Conservation (phyloP, 352 stramenopile genomes). For the Elongisporangium senticosum region DNA sequence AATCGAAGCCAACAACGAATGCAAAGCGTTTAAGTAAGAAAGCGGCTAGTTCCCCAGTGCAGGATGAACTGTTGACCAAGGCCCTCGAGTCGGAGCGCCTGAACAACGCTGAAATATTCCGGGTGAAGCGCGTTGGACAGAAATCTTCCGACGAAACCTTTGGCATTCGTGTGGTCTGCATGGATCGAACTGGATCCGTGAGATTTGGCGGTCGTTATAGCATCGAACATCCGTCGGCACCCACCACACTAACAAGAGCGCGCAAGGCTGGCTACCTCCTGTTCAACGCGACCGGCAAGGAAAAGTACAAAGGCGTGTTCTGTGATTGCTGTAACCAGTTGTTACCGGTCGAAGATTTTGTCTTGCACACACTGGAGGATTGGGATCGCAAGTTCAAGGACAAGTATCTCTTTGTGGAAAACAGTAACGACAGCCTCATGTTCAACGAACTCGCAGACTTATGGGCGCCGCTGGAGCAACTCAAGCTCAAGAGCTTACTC, state of each 20-base stretch:
- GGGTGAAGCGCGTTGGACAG: neutral
- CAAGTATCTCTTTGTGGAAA: neutral
- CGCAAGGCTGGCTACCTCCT: neutral
- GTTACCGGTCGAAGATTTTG: neutral
- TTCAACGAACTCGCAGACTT: neutral
- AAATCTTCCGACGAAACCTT: neutral
- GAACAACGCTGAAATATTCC: neutral
- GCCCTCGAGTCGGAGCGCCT: neutral
- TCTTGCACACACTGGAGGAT: neutral
- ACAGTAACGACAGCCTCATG: neutral
- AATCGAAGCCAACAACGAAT: neutral
- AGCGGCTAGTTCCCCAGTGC: neutral
- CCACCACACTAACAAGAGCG: neutral
- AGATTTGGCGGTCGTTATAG: neutral
- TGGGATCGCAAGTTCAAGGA: neutral
- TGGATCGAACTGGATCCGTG: neutral
- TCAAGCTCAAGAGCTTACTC: neutral
- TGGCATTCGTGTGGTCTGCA: neutral
- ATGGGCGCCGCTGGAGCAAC: neutral
- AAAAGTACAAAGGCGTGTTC: neutral
- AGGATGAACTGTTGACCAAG: neutral
- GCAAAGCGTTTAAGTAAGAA: neutral
- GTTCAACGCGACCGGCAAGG: neutral
- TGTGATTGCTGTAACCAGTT: constrained; percentile 3
- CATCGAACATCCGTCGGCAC: neutral